phyloP scores from a whole-genome alignment of 140 eudicot genomes.

The Stevia rebaudiana region DNA sequence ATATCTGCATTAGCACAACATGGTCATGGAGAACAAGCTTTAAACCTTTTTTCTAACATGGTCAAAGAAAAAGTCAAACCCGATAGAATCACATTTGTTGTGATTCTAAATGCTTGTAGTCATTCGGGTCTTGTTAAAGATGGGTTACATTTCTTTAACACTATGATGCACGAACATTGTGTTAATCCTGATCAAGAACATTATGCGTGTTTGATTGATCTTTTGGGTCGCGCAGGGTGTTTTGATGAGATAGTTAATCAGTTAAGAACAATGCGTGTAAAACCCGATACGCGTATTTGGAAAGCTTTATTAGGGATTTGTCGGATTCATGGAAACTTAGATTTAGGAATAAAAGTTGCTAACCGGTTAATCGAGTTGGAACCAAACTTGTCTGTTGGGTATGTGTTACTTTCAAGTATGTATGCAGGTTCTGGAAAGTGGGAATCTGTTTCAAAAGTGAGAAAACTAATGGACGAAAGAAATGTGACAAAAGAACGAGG shows the following conservation, averaged over 20 bases:
- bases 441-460: conserved; percentile 46
- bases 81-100: conserved; percentile 54
- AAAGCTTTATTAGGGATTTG: conserved; percentile 62
- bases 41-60: conserved; percentile 46
- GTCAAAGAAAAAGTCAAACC: conserved; percentile 41
- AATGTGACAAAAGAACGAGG: conserved; percentile 39
- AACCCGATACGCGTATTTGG: conserved; percentile 57
- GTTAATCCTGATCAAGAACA: conserved; percentile 62
- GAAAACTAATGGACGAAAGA: conserved; percentile 45
- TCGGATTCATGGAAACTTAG: conserved; percentile 57
- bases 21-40: conserved; percentile 54
- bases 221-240: conserved; percentile 66
- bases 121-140: conserved; percentile 61
- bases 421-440: conserved; percentile 66
- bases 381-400: conserved; percentile 51
- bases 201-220: conserved; percentile 74
- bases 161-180: conserved; percentile 27
- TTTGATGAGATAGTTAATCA: conserved; percentile 48
- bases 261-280: conserved; percentile 40
- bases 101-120: conserved; percentile 63
- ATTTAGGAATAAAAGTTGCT: conserved; percentile 50
- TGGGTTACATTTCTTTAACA: conserved; percentile 44
- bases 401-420: conserved; percentile 59
- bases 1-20: conserved; percentile 73
- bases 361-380: conserved; percentile 50